Conservation (phyloP, 176 grass and related monocot species). For the Bothriochloa decipiens region DNA sequence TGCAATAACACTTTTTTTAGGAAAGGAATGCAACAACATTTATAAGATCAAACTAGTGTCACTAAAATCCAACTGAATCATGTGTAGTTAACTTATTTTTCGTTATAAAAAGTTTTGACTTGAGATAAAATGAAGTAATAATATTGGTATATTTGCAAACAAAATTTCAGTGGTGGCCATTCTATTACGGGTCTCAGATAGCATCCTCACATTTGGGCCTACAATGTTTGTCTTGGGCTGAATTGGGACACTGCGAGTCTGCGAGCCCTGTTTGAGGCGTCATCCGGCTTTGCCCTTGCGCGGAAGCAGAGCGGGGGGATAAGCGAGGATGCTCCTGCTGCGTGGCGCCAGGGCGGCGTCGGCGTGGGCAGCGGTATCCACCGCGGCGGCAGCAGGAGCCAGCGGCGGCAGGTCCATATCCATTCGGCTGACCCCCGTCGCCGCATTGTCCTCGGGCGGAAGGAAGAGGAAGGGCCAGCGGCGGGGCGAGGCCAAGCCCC, state of each 20-base stretch:
- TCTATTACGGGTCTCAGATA: not conserved
- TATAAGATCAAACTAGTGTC: no score
- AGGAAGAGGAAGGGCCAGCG: conserved; percentile 48
- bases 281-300: not conserved
- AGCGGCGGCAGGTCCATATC: conserved; percentile 21
- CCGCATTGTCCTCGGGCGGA: conserved; percentile 38
- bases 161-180: not conserved
- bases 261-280: not conserved
- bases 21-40: no score
- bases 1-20: no score
- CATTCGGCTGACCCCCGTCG: conserved; percentile 13
- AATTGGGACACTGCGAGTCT: not conserved
- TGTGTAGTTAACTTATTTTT: not conserved
- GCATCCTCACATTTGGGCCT: not conserved
- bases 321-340: conserved; percentile 41
- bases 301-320: not conserved
- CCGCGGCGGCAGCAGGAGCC: not conserved
- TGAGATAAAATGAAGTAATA: not conserved
- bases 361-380: conserved; percentile 10
- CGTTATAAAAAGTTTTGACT: not conserved
- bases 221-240: not conserved
- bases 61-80: no score
- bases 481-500: conserved; percentile 35
- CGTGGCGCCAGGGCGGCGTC: conserved; percentile 32
- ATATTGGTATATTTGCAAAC: not conserved